These are phyloP conservation scores for Peribolospora kevripleyi DNA, from an alignment of 768 basidiomycete species.

Conservation along the genomic window DNA sequence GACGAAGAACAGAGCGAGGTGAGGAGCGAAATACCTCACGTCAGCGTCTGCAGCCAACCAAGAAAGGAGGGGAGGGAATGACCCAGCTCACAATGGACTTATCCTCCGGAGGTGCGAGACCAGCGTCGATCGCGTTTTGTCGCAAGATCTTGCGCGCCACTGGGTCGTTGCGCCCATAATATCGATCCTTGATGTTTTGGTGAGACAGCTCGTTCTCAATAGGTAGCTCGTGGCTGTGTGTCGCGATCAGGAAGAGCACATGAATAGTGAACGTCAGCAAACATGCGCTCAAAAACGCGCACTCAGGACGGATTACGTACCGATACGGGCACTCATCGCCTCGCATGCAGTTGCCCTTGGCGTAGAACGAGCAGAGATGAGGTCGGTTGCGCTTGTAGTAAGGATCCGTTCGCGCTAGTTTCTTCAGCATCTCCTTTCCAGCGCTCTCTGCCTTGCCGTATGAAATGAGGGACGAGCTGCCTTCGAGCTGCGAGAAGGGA, in stretches of 20 bases:
- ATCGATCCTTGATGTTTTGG: constrained; percentile 85
- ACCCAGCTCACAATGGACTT: constrained; percentile 44
- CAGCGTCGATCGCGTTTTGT: constrained; percentile 52
- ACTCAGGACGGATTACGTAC: constrained; percentile 22
- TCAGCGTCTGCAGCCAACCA: not conserved
- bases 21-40: not conserved
- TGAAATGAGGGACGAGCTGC: not conserved
- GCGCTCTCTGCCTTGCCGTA: constrained; percentile 20
- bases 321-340: constrained; percentile 74
- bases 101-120: constrained; percentile 76
- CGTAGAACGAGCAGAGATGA: constrained; percentile 82
- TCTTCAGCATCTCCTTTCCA: constrained; percentile 91
- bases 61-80: not conserved
- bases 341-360: constrained; percentile 79
- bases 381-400: constrained; percentile 92
- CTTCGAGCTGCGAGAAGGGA: not conserved
- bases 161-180: constrained; percentile 76
- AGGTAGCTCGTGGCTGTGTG: constrained; percentile 62
- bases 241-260: not conserved
- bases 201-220: constrained; percentile 40
- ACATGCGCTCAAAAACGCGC: not conserved
- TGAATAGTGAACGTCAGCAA: not conserved
- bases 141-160: constrained; percentile 76
- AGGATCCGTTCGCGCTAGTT: constrained; percentile 78
- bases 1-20: not conserved